These are phyloP conservation scores for Neolentinus lepideus DNA, from an alignment of 1,284 basidiomycete genomes.

Conservation along the genomic window DNA sequence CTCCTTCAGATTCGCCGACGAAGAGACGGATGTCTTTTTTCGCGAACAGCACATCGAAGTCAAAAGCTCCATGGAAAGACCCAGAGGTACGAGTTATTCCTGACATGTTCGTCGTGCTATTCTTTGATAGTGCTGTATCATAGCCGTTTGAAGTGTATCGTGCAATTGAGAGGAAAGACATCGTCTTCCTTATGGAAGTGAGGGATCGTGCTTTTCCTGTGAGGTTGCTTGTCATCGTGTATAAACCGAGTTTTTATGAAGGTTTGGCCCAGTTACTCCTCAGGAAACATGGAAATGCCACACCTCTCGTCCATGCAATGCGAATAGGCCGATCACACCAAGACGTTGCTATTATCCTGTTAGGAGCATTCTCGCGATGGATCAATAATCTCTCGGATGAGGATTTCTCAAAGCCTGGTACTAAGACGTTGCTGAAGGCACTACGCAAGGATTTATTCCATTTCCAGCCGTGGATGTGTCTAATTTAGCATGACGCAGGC, in stretches of 20 bases:
- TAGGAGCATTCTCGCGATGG: constrained; percentile 77
- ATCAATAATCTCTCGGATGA: constrained; percentile 72
- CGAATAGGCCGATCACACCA: constrained; percentile 66
- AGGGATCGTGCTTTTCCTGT: constrained; percentile 74
- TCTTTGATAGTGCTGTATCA: not conserved
- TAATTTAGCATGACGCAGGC: constrained; percentile 32
- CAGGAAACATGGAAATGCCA: constrained; percentile 64
- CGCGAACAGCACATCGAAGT: constrained; percentile 7
- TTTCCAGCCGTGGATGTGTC: not conserved
- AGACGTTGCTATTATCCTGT: constrained; percentile 67
- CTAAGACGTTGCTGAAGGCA: constrained; percentile 62
- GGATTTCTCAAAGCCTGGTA: constrained; percentile 56
- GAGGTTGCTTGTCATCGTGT: constrained; percentile 14
- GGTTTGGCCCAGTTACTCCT: constrained; percentile 50
- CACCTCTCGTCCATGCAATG: constrained; percentile 77
- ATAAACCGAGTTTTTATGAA: not conserved
- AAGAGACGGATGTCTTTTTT: constrained; percentile 4
- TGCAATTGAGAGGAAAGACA: constrained; percentile 67
- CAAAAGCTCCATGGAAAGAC: constrained; percentile 38
- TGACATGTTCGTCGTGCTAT: not conserved
- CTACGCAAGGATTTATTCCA: constrained; percentile 41
- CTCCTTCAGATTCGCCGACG: not conserved
- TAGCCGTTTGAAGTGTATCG: constrained; percentile 71
- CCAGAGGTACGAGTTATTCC: constrained; percentile 42
- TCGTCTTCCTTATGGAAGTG: constrained; percentile 73